Evolutionary conservation across 2,329 filamentous ascomycete genomes (phyloP).

Genomic region (Raffaelea arxii): DNA sequence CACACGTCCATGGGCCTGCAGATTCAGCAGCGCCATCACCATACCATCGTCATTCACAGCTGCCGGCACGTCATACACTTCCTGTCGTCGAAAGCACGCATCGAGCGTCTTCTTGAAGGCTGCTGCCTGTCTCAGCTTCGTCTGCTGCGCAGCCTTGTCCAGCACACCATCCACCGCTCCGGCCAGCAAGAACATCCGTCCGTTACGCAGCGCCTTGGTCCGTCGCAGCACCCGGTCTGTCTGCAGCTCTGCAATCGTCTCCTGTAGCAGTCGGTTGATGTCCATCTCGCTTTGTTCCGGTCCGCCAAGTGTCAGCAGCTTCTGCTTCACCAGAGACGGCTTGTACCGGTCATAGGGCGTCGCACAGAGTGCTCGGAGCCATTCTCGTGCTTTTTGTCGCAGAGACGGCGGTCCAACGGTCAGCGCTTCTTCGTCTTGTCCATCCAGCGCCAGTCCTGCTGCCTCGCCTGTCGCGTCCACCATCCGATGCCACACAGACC

Average conservation of each 20-base stretch:
- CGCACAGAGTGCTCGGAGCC: conserved; percentile 49
- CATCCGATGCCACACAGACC: conserved; percentile 48
- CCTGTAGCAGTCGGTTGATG: conserved; percentile 35
- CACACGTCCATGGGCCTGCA: conserved; percentile 51
- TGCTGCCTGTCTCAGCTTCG: conserved; percentile 48
- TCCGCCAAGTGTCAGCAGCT: conserved; percentile 35
- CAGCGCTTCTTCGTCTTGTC: background rate
- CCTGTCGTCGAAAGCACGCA: conserved; percentile 30
- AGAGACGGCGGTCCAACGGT: background rate
- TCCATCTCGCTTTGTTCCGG: conserved; percentile 25
- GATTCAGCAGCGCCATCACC: conserved; percentile 56
- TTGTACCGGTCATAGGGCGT: conserved; percentile 41
- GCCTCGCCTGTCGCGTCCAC: conserved; percentile 42
- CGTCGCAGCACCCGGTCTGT: conserved; percentile 46
- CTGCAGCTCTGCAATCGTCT: conserved; percentile 38
- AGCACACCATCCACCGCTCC: conserved; percentile 48
- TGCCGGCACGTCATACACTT: background rate
- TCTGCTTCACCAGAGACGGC: conserved; percentile 36
- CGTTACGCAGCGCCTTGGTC: conserved; percentile 48
- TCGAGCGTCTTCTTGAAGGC: conserved; percentile 53
- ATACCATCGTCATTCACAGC: conserved; percentile 49
- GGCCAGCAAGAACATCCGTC: conserved; percentile 54
- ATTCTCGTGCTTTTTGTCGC: conserved; percentile 20
- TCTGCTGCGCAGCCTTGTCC: conserved; percentile 41
- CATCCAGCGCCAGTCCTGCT: conserved; percentile 25